A percentile compares a stretch with the other conserved stretches of the same genome.
These are phyloP conservation scores for Tagetes erecta DNA, from an alignment of 129 eudicot species.

Conservation along the genomic window DNA sequence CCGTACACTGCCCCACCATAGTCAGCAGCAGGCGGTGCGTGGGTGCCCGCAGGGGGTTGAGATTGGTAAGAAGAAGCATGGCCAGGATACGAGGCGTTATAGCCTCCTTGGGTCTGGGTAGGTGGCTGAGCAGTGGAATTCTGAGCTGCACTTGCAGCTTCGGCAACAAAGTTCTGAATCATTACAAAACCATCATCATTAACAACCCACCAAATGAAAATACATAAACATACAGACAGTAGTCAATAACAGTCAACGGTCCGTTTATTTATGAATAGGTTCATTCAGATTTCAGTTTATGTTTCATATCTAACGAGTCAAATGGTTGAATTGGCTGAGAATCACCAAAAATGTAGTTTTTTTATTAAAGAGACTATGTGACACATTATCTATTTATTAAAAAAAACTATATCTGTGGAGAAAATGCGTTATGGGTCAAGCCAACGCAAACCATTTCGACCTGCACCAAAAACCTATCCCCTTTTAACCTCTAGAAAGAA, in stretches of 20 bases:
- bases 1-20: constrained; percentile 74
- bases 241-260: background rate
- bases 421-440: background rate
- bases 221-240: background rate
- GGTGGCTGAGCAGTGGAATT: constrained; percentile 46
- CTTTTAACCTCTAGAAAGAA: background rate
- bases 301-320: background rate
- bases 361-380: background rate
- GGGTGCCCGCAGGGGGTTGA: constrained; percentile 42
- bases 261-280: background rate
- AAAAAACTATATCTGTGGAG: background rate
- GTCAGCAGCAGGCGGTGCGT: constrained; percentile 54
- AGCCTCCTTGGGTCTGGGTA: constrained; percentile 73
- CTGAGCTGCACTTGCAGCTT: constrained; percentile 66
- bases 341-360: background rate
- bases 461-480: background rate
- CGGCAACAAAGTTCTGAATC: constrained; percentile 60
- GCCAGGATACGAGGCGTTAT: constrained; percentile 59
- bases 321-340: background rate
- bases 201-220: background rate
- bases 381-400: background rate
- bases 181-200: background rate
- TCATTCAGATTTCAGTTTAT: background rate
- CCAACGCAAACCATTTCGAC: background rate
- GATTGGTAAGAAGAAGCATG: constrained; percentile 54